These are phyloP conservation scores for Fonsecaea monophora DNA, from an alignment of 2,329 filamentous ascomycete genomes.

Conservation along the genomic window DNA sequence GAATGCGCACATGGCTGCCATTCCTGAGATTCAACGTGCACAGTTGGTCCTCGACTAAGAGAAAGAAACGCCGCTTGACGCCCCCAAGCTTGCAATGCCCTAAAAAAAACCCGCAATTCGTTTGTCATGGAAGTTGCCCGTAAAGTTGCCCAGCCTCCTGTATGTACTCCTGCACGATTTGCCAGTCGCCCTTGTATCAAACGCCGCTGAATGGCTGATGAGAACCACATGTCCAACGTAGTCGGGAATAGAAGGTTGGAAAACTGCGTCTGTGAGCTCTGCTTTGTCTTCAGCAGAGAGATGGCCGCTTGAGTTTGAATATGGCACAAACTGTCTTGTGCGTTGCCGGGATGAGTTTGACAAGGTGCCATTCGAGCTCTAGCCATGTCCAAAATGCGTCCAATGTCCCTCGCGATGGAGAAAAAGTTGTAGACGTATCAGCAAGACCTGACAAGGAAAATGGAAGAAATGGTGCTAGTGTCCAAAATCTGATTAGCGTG, in stretches of 20 bases:
- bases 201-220: constrained; percentile 8
- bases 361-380: not conserved
- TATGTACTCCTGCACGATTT: constrained; percentile 7
- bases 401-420: not conserved
- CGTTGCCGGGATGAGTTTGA: not conserved
- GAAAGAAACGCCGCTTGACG: not conserved
- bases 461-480: constrained; percentile 10
- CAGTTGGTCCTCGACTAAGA: not conserved
- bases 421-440: not conserved
- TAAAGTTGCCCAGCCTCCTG: not conserved
- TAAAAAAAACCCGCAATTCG: not conserved
- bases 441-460: constrained; percentile 8
- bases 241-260: not conserved
- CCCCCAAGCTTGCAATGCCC: constrained; percentile 8
- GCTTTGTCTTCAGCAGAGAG: not conserved
- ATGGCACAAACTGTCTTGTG: constrained; percentile 11
- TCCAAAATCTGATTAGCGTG: constrained; percentile 25
- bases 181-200: not conserved
- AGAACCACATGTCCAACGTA: constrained; percentile 5
- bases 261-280: not conserved
- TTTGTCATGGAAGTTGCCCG: constrained; percentile 1
- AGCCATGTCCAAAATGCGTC: constrained; percentile 15
- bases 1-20: not conserved
- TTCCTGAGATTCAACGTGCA: constrained; percentile 1
- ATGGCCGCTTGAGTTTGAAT: constrained; percentile 4